Evolutionary conservation across 495 filamentous ascomycete genomes (phyloP), one percentile per base, ranked within the genome.

Genomic region (Lasiosphaeria ovina): DNA sequence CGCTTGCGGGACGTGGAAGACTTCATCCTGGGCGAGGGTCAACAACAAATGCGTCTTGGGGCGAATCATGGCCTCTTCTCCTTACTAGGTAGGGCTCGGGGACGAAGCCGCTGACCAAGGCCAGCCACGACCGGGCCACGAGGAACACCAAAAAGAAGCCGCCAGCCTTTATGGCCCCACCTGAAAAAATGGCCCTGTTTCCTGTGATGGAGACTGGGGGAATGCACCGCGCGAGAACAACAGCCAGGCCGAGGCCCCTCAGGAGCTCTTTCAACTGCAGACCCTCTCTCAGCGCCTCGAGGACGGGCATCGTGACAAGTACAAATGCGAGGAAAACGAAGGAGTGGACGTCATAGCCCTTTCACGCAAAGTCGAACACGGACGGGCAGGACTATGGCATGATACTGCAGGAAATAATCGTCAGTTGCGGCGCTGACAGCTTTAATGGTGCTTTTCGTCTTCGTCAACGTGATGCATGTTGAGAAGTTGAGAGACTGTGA

Each of bases 1-100:
- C 0, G 92, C 92, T 74, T 98, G 94, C 3, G 91, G 88, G 53
- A 97, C 86, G 67, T 98, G 94, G 73, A 98, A 98, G 32, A 92
- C 86, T 75, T 98, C 94, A 67, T 98, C 94, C 90, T 93, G 59
- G 12, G 4, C 5, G 53, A 7, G 17, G 14, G 66, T 73, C 34
- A 61, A 47, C 12, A 47, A n/a, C 44, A 5, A 1, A 47, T n/a
- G 16, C 6, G 44, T 14, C 12, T n/a, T 9, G 44, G 12, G 44
- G 11, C 5, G 44, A 47, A 47, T 11, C 44, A 14, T 4, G 44
- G 5, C 44, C 8, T 42, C 12, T 7, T 47, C 44, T 4, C 12
- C 79, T 53, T 72, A 91, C 89, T 12, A 96, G 80, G 71, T 97
- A 97, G 9, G 93, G 90, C 54, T 93, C 87, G 36, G 89, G 85